Conservation (phyloP, 169 alveolate genomes). For the Cyclospora cayetanensis region DNA sequence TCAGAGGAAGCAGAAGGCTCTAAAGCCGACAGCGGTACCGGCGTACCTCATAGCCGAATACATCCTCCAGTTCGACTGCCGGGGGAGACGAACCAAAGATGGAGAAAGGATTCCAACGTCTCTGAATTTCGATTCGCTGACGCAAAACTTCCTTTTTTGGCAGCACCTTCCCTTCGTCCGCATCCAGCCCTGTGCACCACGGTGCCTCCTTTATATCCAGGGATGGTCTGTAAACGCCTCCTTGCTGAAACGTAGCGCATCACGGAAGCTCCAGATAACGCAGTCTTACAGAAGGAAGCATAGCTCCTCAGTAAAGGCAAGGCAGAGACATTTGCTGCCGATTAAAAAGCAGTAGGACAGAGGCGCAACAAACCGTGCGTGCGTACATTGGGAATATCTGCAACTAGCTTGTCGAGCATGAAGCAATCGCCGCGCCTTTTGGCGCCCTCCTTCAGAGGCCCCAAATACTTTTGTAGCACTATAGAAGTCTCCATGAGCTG, state of each 20-base stretch:
- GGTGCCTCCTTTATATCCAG: slow-evolving; percentile 18
- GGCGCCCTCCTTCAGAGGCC: not conserved
- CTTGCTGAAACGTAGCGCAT: not conserved
- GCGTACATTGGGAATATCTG: slow-evolving; percentile 20
- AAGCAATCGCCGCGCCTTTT: not conserved
- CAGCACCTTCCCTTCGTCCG: not conserved
- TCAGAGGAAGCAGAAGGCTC: not conserved
- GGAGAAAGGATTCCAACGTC: slow-evolving; percentile 86
- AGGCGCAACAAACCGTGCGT: not conserved
- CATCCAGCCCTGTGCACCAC: slow-evolving; percentile 23
- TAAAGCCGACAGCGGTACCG: not conserved
- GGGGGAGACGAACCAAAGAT: slow-evolving; percentile 87
- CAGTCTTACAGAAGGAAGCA: too few relatives aligned
- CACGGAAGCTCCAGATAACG: too few relatives aligned
- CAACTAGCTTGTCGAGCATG: not conserved
- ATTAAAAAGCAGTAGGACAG: not conserved
- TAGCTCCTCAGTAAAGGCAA: too few relatives aligned
- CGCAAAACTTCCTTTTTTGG: not conserved
- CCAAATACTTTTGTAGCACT: not conserved
- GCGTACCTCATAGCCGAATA: slow-evolving; percentile 74
- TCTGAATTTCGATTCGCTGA: slow-evolving; percentile 75
- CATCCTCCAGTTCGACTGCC: slow-evolving; percentile 80
- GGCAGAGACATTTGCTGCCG: too few relatives aligned
- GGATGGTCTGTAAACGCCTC: not conserved
- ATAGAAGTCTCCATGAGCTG: slow-evolving; percentile 43